Evolutionary conservation across 2,329 filamentous ascomycete genomes (phyloP).

Genomic region (Sphaerulina musiva): DNA sequence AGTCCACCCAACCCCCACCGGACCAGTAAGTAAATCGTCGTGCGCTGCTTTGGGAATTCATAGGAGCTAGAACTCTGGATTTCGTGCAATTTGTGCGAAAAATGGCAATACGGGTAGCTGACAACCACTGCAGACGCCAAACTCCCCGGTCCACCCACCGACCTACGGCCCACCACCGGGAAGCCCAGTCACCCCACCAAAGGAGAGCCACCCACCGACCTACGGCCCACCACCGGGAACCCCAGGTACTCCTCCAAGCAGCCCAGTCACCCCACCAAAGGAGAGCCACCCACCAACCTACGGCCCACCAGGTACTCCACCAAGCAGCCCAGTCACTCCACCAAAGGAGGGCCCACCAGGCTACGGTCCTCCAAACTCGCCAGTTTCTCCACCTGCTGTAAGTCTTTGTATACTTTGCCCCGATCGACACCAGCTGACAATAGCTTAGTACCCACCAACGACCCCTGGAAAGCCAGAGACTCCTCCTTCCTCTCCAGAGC

Average conservation of each 20-base stretch:
- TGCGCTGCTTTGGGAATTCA: too few relatives aligned
- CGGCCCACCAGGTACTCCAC: neutral
- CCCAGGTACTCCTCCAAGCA: neutral
- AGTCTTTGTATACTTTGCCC: neutral
- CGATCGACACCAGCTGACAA: neutral
- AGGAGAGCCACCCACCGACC: neutral
- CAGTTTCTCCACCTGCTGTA: neutral
- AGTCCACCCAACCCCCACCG: too few relatives aligned
- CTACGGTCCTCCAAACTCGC: neutral
- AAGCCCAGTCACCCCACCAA: neutral
- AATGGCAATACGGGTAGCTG: too few relatives aligned
- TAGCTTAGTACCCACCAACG: neutral
- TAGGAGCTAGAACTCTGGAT: too few relatives aligned
- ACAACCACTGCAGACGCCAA: neutral
- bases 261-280: neutral
- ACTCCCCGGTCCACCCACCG: neutral
- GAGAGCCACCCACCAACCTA: neutral
- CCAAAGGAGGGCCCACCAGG: neutral
- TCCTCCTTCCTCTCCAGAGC: neutral
- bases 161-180: neutral
- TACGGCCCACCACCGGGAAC: neutral
- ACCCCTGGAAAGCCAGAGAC: neutral
- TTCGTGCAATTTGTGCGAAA: too few relatives aligned
- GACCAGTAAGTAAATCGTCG: too few relatives aligned
- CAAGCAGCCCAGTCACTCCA: neutral